These are phyloP conservation scores for Cucumis melo DNA, from an alignment of 306 rosid genomes.

Conservation along the genomic window DNA sequence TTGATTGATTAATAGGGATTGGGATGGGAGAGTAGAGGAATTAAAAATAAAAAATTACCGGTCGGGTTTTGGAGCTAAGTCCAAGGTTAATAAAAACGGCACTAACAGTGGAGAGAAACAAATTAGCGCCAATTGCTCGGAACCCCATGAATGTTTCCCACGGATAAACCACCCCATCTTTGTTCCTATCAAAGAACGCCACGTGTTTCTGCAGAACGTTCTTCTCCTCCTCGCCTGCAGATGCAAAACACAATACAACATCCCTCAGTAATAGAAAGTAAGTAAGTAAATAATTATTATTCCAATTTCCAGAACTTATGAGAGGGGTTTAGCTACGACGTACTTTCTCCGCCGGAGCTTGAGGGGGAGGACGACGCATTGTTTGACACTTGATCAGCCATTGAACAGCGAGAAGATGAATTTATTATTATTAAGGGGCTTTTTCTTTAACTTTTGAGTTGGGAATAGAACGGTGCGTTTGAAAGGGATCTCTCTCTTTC, in stretches of 20 bases:
- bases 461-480: not conserved
- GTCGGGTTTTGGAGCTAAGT: constrained; percentile 59
- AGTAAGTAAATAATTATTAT: no score
- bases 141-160: constrained; percentile 66
- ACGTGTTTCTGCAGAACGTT: constrained; percentile 61
- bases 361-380: not conserved
- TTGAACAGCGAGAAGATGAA: not conserved
- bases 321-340: no score
- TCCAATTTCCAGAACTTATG: not conserved
- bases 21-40: not conserved
- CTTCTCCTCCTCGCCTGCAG: not conserved
- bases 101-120: constrained; percentile 13
- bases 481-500: not conserved
- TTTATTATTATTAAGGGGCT: no score
- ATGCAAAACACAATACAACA: no score
- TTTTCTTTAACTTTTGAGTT: not conserved
- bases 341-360: not conserved
- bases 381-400: not conserved
- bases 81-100: constrained; percentile 41
- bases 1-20: no score
- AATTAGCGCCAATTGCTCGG: constrained; percentile 63
- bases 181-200: constrained; percentile 59
- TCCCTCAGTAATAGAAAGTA: no score
- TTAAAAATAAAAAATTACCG: constrained; percentile 23
- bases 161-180: constrained; percentile 64